Evolutionary conservation across 352 stramenopile species (phyloP).

Genomic region (Pythium monospermum): DNA sequence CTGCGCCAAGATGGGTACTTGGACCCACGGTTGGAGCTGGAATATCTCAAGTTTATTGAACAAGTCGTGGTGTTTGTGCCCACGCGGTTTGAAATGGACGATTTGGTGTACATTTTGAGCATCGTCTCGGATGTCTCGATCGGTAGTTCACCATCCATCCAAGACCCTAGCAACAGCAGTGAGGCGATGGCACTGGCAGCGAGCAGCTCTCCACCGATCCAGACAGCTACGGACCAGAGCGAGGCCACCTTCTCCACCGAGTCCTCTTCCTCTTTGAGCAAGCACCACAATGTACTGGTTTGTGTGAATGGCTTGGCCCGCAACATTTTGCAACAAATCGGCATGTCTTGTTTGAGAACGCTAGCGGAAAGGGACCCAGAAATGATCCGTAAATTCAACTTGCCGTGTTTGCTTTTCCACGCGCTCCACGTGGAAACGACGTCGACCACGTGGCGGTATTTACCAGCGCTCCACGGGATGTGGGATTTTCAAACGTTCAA

Average conservation of each 20-base stretch:
- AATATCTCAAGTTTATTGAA: conserved; percentile 78
- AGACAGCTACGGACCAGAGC: too few species aligned
- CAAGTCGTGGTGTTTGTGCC: conserved; percentile 82
- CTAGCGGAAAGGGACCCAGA: conserved; percentile 70
- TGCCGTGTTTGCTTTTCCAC: conserved; percentile 73
- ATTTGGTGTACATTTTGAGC: conserved; percentile 59
- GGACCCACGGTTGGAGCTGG: conserved; percentile 66
- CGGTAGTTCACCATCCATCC: background rate
- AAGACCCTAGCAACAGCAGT: too few species aligned
- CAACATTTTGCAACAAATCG: conserved; percentile 65
- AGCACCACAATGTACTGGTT: conserved; percentile 37
- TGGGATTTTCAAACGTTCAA: conserved; percentile 57
- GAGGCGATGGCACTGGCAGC: too few species aligned
- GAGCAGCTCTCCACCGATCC: too few species aligned
- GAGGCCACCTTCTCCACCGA: too few species aligned
- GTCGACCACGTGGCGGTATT: conserved; percentile 48
- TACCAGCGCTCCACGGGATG: conserved; percentile 64
- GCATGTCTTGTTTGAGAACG: conserved; percentile 69
- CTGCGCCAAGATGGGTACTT: conserved; percentile 48
- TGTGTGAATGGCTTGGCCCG: conserved; percentile 52
- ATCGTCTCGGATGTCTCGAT: conserved; percentile 52
- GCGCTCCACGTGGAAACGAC: conserved; percentile 72
- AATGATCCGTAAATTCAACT: conserved; percentile 50
- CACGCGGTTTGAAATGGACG: conserved; percentile 39
- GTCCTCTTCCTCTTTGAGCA: too few species aligned